Base-by-base conservation (phyloP, 2,329 filamentous ascomycete species). In the Trichoderma simmonsii region DNA sequence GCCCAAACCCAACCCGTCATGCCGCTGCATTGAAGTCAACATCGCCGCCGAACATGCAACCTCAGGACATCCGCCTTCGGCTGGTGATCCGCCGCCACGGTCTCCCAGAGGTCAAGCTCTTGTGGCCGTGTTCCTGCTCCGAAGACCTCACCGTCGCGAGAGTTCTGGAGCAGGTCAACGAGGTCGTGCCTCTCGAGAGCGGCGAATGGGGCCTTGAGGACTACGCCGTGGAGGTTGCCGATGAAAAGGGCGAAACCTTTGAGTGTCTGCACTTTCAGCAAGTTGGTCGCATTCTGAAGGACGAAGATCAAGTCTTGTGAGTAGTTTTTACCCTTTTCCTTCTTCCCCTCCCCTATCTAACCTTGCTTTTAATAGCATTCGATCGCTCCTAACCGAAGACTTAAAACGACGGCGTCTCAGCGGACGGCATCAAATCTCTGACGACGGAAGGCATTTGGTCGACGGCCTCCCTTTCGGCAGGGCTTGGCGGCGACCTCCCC, bases 181-280 rank as follows among this genome's bases (percentile, higher is more conserved):
- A 93, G 57, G 86, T 92, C 18, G 84, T 98, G 2, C 94, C 95
- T 0, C 88, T 98, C 0, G 94, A 97, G 82, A 90, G 91, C 71
- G 86, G 86, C 54, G 86, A 94, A 73, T 97, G 94, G 93, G 94
- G 93, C 0, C 83, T 97, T 4, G 95, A 98, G 77, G 93, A 98
- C 79, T 98, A 98, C 80, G 88, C 88, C 9, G 93, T 97, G 34
- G 93, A 97, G 81, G 86, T 97, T 4, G 81, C 81, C 24, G 85
- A 87, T 70, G 77, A 78, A 32, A 81, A 83, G 48, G 87, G 86
- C n/a, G 84, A 82, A 21, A 90, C 88, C 60, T 98, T 93, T 75
- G 95, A 98, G 82, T 96, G 93, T 77, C 82, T 98, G 71, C 95
- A 98, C 82, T 98, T 93, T 77, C 91, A 93, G 79, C 85, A 88